Percentiles rank a stretch among this genome's conserved stretches.
Conservation (phyloP, 2,329 filamentous ascomycete species). For the Botryotinia convoluta region DNA sequence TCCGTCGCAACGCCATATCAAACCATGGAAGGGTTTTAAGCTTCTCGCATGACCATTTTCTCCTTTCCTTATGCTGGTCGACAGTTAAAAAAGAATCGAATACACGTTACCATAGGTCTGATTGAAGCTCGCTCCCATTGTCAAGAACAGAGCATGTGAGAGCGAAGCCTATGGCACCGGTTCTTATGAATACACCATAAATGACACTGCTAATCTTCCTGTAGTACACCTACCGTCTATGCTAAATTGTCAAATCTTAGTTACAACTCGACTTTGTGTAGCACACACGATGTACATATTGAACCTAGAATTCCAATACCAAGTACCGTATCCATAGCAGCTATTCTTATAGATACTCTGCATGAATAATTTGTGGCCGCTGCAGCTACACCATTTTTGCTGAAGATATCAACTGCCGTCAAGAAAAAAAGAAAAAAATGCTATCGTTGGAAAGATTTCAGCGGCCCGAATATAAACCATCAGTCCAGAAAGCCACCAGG, state of each 20-base stretch:
- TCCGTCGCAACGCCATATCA: not conserved
- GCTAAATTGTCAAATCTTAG: not conserved
- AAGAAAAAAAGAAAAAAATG: constrained; percentile 26
- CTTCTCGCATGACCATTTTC: constrained; percentile 30
- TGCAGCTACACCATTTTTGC: constrained; percentile 20
- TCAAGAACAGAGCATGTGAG: constrained; percentile 26
- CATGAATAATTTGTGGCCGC: constrained; percentile 27
- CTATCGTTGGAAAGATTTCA: constrained; percentile 26
- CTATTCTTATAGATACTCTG: constrained; percentile 22
- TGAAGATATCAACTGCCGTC: constrained; percentile 25
- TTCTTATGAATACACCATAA: constrained; percentile 26
- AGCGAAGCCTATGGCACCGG: constrained; percentile 27
- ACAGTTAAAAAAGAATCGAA: not conserved
- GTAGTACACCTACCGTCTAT: constrained; percentile 20
- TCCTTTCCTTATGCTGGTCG: not conserved
- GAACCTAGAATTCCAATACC: constrained; percentile 22
- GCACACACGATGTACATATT: constrained; percentile 19
- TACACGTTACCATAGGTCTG: constrained; percentile 25
- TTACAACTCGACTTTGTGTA: constrained; percentile 21
- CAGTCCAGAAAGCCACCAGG: constrained; percentile 7
- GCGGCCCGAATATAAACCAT: constrained; percentile 24
- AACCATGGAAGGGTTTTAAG: constrained; percentile 23
- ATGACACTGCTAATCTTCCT: constrained; percentile 25
- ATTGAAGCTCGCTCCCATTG: constrained; percentile 20
- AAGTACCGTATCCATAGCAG: constrained; percentile 25